Conservation (phyloP, 345 rosid species). For the Stellera chamaejasme region DNA sequence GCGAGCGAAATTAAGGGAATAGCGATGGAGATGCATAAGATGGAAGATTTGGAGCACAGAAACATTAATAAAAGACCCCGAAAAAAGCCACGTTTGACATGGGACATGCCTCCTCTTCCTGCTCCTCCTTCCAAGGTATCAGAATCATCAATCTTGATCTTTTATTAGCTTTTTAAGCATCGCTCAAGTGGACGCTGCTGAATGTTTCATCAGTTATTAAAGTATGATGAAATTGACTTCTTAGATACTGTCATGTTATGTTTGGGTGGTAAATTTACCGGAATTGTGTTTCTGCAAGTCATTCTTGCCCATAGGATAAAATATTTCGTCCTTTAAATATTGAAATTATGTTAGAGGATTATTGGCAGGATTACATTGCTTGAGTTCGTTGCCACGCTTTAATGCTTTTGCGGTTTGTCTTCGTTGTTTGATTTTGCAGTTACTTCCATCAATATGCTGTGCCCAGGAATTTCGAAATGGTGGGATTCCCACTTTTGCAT, state of each 20-base stretch:
- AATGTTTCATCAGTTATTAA: not conserved
- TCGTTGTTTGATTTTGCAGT: slow-evolving; percentile 23
- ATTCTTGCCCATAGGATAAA: too few relatives aligned
- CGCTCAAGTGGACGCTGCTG: not conserved
- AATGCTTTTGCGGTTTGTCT: not conserved
- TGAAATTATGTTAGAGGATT: too few relatives aligned
- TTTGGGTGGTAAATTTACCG: too few relatives aligned
- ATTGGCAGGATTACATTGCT: too few relatives aligned
- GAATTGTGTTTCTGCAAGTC: too few relatives aligned
- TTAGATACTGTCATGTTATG: too few relatives aligned
- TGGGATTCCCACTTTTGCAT: slow-evolving; percentile 32
- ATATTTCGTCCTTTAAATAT: too few relatives aligned
- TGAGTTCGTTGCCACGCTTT: not conserved
- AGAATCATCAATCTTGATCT: not conserved
- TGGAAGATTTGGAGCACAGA: slow-evolving; percentile 48
- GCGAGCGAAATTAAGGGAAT: slow-evolving; percentile 10
- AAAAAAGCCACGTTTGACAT: slow-evolving; percentile 61
- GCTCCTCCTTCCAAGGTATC: slow-evolving; percentile 42
- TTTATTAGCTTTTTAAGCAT: not conserved
- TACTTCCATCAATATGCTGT: slow-evolving; percentile 42
- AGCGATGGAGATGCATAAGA: slow-evolving; percentile 58
- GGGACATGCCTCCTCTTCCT: slow-evolving; percentile 57
- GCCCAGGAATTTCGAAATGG: slow-evolving; percentile 50
- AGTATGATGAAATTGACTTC: too few relatives aligned
- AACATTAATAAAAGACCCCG: slow-evolving; percentile 65